Percentiles rank a stretch among this genome's conserved stretches.
These are phyloP conservation scores for Kurtzmaniella fragi DNA, from an alignment of 805 yeast species.

Conservation along the genomic window DNA sequence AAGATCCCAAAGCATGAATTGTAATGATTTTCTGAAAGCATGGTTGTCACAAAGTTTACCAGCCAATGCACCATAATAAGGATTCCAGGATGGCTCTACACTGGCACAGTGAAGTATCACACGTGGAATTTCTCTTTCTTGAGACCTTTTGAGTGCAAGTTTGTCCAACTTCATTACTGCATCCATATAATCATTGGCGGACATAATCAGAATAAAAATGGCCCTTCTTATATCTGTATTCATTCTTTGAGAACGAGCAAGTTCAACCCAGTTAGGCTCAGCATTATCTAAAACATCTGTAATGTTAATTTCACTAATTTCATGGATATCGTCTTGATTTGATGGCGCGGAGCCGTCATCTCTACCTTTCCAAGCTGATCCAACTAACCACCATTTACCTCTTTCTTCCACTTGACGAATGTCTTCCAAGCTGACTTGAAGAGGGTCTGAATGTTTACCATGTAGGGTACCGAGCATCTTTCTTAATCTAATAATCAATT, in stretches of 20 bases:
- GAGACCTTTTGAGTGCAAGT: slow-evolving; percentile 68
- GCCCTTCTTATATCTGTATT: slow-evolving; percentile 95
- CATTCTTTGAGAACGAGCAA: slow-evolving; percentile 86
- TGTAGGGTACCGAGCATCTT: slow-evolving; percentile 51
- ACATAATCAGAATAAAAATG: slow-evolving; percentile 89
- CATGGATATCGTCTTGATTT: slow-evolving; percentile 14
- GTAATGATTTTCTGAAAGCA: slow-evolving; percentile 74
- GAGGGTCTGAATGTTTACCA: slow-evolving; percentile 57
- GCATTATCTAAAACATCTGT: slow-evolving; percentile 62
- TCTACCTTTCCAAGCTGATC: slow-evolving; percentile 93
- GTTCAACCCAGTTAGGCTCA: slow-evolving; percentile 83
- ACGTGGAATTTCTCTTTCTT: slow-evolving; percentile 81
- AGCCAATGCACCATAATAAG: slow-evolving; percentile 82
- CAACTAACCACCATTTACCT: slow-evolving; percentile 99
- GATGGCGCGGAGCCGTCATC: slow-evolving; percentile 13
- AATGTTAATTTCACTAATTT: slow-evolving; percentile 40
- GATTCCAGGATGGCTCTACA: slow-evolving; percentile 79
- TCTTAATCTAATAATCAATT: slow-evolving; percentile 53
- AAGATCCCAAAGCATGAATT: slow-evolving; percentile 85
- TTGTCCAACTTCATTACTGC: slow-evolving; percentile 81
- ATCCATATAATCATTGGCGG: slow-evolving; percentile 88
- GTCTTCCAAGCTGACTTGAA: slow-evolving; percentile 80
- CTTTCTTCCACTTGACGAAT: slow-evolving; percentile 67
- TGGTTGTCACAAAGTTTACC: slow-evolving; percentile 72
- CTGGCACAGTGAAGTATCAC: slow-evolving; percentile 83